phyloP scores from a whole-genome alignment of 208 protist species.

The Balamuthia mandrillaris region DNA sequence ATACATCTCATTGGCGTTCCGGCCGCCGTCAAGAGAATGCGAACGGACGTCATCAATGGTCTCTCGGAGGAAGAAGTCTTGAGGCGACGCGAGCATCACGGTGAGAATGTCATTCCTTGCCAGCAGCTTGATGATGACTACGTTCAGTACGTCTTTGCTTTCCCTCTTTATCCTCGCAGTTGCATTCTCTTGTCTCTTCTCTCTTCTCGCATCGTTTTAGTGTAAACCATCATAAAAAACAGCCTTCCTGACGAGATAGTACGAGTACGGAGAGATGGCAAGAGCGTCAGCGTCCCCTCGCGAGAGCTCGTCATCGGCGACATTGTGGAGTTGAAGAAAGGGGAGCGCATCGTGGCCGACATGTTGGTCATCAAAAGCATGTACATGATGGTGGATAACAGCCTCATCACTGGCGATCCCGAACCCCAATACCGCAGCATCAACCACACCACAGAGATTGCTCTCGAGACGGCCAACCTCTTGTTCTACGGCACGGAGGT shows the following conservation, averaged over 20 bases:
- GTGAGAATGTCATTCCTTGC: background rate
- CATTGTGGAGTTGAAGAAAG: background rate
- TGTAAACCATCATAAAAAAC: background rate
- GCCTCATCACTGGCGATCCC: background rate
- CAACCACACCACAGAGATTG: conserved; percentile 11
- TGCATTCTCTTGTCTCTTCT: background rate
- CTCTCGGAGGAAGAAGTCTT: too few relatives aligned
- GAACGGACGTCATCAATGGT: too few relatives aligned
- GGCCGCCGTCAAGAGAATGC: too few relatives aligned
- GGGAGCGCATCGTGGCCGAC: background rate
- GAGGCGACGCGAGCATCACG: background rate
- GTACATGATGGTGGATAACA: background rate
- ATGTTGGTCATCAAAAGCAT: background rate
- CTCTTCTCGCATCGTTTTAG: background rate
- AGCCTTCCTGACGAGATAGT: conserved; percentile 3
- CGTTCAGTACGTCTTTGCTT: background rate
- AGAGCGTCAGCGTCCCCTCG: background rate
- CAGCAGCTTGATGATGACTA: background rate
- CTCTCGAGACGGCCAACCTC: background rate
- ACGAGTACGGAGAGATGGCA: background rate
- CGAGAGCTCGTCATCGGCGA: conserved; percentile 21
- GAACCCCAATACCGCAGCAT: background rate
- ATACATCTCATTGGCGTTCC: too few relatives aligned
- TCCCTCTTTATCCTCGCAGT: background rate
- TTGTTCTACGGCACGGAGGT: conserved; percentile 17